phyloP scores from a whole-genome alignment of 2,329 filamentous ascomycete genomes.

The Aaosphaeria arxii region DNA sequence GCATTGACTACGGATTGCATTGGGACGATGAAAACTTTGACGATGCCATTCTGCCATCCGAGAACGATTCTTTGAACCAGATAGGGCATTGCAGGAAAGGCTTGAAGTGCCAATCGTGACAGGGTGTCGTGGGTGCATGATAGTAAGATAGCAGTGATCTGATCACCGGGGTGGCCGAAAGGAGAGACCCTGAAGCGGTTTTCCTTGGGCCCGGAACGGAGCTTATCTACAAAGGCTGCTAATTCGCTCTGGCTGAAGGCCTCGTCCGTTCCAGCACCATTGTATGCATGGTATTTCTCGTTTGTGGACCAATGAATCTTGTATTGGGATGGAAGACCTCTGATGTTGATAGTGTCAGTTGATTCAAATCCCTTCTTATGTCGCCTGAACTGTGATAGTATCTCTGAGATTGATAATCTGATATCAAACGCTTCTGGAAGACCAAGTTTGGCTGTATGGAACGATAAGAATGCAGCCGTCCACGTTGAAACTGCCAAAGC shows the following conservation, averaged over 20 bases:
- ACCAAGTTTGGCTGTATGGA: conserved; percentile 49
- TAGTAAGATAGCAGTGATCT: conserved; percentile 42
- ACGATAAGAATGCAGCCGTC: conserved; percentile 50
- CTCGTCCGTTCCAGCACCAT: conserved; percentile 41
- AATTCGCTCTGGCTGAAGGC: conserved; percentile 52
- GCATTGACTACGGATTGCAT: conserved; percentile 26
- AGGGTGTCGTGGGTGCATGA: conserved; percentile 37
- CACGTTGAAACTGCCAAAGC: conserved; percentile 50
- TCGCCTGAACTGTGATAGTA: conserved; percentile 10
- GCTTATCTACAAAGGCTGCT: conserved; percentile 44
- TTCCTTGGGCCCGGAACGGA: conserved; percentile 41
- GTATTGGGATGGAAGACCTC: conserved; percentile 17
- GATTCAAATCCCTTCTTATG: conserved; percentile 11
- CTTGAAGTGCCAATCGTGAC: conserved; percentile 36
- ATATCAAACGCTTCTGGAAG: conserved; percentile 38
- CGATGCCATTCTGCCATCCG: conserved; percentile 30
- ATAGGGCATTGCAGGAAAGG: conserved; percentile 44
- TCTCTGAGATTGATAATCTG: conserved; percentile 25
- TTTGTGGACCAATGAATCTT: conserved; percentile 16
- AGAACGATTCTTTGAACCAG: conserved; percentile 25
- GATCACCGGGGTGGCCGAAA: conserved; percentile 41
- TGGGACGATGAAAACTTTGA: conserved; percentile 33
- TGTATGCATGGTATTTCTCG: conserved; percentile 43
- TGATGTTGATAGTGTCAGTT: conserved; percentile 20
- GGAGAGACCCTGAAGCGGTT: conserved; percentile 43